Conservation (phyloP, 139 green algal species). For the Picochlorum sp. region DNA sequence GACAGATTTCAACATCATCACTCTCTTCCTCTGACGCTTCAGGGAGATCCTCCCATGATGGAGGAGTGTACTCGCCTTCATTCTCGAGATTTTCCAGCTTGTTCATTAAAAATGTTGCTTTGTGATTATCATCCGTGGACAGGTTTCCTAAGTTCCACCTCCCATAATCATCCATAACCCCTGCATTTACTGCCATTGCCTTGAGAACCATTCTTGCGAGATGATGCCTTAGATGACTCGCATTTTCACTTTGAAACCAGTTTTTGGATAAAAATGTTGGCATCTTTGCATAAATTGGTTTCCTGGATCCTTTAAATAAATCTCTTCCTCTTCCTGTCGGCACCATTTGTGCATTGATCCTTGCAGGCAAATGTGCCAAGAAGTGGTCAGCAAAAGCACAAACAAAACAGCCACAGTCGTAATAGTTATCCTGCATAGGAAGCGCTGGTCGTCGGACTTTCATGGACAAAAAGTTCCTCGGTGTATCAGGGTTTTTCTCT, state of each 20-base stretch:
- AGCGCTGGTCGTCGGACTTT: constrained; percentile 21
- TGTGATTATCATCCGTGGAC: neutral
- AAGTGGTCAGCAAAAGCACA: constrained; percentile 81
- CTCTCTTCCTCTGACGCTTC: neutral
- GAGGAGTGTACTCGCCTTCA: neutral
- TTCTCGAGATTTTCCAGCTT: neutral
- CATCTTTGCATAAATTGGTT: neutral
- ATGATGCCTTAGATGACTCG: constrained; percentile 34
- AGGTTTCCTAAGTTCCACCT: neutral
- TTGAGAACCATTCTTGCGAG: neutral
- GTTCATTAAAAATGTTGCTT: neutral
- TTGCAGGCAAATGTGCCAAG: constrained; percentile 23
- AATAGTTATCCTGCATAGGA: constrained; percentile 77
- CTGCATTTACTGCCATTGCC: neutral
- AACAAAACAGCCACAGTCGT: constrained; percentile 88
- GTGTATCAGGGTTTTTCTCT: constrained; percentile 16
- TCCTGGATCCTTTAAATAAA: neutral
- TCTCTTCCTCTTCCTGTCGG: neutral
- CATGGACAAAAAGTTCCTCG: neutral
- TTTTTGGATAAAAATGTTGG: constrained; percentile 35
- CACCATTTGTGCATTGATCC: neutral
- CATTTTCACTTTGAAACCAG: constrained; percentile 56
- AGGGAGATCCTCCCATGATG: neutral
- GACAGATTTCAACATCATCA: constrained; percentile 3
- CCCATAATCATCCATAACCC: neutral